Base-by-base conservation (phyloP, 2,329 filamentous ascomycete species). In the Colletotrichum cuscutae region DNA sequence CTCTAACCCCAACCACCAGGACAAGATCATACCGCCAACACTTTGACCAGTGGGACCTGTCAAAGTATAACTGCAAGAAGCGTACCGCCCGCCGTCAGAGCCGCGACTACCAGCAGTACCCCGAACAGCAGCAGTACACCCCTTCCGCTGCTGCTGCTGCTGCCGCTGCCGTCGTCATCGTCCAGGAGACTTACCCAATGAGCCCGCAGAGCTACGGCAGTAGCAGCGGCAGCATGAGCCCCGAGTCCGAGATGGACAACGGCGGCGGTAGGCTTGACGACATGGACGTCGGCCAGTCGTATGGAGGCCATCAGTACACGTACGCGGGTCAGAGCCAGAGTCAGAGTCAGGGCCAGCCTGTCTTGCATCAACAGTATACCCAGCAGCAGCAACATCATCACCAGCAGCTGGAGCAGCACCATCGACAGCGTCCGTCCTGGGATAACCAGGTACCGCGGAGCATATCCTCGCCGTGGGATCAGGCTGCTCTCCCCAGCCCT, bases 21-120 rank as follows among this genome's bases (percentile, higher is more conserved):
- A 82, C 80, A n/a, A 84, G 87, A 64, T 85, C 86, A 3, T 89
- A 88, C 75, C 81, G 86, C 24, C 85, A 85, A n/a, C 81, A 84
- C 49, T 82, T 89, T 73, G 81, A 84, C 28, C 81, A 78, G 71
- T 88, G 87, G 87, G 76, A 79, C 4, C 75, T 87, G 54, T 77
- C 79, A 75, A 89, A 89, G 77, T 88, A 89, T 77, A 86, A 84
- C 65, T 82, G 83, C 76, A 84, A 80, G 74, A 80, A 79, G 62
- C 78, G 79, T 77, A 82, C 81, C 62, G 77, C 77, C 54, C 82
- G 73, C 72, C 71, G 71, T 26, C 66, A 46, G 49, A 58, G 53
- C 28, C 53, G 28, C n/a, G 46, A 52, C 5, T 49, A 63, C 24
- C 42, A 53, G 9, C 22, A 28, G 26, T n/a, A 37, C 28, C 3